Evolutionary conservation across 345 rosid genomes (phyloP), one percentile per base, ranked within the genome.

Genomic region (Eucalyptus tenuipes): DNA sequence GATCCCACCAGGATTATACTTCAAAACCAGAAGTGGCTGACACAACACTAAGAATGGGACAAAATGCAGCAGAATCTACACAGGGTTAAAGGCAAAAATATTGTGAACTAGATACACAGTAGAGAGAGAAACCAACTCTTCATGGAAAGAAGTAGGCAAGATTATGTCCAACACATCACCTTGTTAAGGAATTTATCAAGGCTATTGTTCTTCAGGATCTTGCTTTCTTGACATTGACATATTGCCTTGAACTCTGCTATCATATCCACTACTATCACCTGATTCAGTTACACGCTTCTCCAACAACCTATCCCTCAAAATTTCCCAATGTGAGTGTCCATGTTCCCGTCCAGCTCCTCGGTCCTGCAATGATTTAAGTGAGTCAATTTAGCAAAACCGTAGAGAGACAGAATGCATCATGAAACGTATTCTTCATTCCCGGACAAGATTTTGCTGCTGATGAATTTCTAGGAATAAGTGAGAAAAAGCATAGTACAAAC

Each of bases 211-310:
- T 71, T 89, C 94, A 31, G 89, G 75, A 88, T 92, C 95, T 89
- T 87, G 92, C 90, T 92, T 92, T 91, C 92, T 94, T 92, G 89
- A 90, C 84, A 89, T 55, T 55, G 94, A 87, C 88, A 88, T 89
- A 79, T 82, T 92, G 89, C 92, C 91, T 80, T 90, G 96, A 47
- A 81, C 91, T 81, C 93, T 91, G 89, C 96, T 95, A 85, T 95
- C 96, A 44, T 94, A 95, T 66, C 98, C 93, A 87, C 96, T 96
- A 92, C 98, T 96, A 88, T 95, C 96, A 85, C 95, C 96, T 44
- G 97, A 93, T 93, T 97, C 99, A 44, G 40, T 87, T 59, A 94
- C 93, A 64, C 53, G 94, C 87, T 87, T 92, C 87, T 94, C 96
- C 89, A 90, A 90, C 88, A 92, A 71, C 86, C 91, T 93, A 87